Conservation (phyloP, 2,329 filamentous ascomycete genomes). For the Clarireedia hainanense region DNA sequence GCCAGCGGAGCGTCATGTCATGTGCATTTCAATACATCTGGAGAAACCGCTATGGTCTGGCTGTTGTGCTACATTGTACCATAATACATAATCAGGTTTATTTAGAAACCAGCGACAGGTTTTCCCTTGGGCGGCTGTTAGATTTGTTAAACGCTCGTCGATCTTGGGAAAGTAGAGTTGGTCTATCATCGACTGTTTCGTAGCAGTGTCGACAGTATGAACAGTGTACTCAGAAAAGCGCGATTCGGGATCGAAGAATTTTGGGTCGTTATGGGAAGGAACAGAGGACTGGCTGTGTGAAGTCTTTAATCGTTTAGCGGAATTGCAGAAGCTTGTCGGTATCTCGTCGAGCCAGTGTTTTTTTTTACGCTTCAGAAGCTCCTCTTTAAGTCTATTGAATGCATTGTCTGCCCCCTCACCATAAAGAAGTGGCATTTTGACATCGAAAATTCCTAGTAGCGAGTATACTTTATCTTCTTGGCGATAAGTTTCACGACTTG, state of each 20-base stretch:
- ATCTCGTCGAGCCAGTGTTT: slow-evolving; percentile 13
- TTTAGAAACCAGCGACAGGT: slow-evolving; percentile 37
- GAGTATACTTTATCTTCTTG: slow-evolving; percentile 33
- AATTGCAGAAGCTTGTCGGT: slow-evolving; percentile 4
- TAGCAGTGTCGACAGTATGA: neutral
- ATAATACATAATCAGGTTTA: slow-evolving; percentile 29
- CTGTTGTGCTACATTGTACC: slow-evolving; percentile 30
- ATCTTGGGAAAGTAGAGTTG: slow-evolving; percentile 34
- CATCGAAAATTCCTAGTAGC: slow-evolving; percentile 36
- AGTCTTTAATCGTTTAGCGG: slow-evolving; percentile 13
- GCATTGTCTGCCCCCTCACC: slow-evolving; percentile 28
- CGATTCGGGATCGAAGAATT: neutral
- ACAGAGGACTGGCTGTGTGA: neutral
- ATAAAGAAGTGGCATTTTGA: slow-evolving; percentile 38
- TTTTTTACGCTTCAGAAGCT: slow-evolving; percentile 22
- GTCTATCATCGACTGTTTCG: slow-evolving; percentile 23
- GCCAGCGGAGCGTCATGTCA: too few species aligned
- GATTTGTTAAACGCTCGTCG: slow-evolving; percentile 30
- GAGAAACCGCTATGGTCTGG: slow-evolving; percentile 31
- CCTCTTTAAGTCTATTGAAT: slow-evolving; percentile 29
- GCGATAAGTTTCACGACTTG: slow-evolving; percentile 30
- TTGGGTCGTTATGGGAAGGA: neutral
- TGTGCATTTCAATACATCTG: too few species aligned
- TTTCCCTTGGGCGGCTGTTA: slow-evolving; percentile 31
- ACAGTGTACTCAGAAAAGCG: neutral